Percentiles rank a stretch among this genome's conserved stretches.
Evolutionary conservation across 352 stramenopile species (phyloP).

Genomic region (Phytophthora idaei): DNA sequence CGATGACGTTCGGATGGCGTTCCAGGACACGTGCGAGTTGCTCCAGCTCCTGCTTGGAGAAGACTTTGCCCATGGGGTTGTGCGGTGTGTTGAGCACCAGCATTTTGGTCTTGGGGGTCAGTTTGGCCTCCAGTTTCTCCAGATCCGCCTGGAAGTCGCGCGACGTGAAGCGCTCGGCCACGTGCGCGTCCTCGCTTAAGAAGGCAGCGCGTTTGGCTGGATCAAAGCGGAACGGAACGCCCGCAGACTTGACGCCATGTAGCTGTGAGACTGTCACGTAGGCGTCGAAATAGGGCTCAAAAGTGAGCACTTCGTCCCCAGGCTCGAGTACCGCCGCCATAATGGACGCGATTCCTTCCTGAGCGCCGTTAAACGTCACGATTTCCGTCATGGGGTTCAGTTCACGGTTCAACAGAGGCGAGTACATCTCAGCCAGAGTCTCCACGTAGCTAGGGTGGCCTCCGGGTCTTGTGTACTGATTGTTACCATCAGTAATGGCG

Average conservation of each 20-base stretch:
- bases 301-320: slow-evolving; percentile 85
- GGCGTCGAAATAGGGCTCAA: slow-evolving; percentile 92
- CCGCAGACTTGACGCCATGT: slow-evolving; percentile 77
- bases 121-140: slow-evolving; percentile 76
- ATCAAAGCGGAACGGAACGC: slow-evolving; percentile 69
- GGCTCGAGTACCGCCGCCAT: slow-evolving; percentile 80
- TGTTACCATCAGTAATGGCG: slow-evolving; percentile 77
- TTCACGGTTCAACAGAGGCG: slow-evolving; percentile 60
- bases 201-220: slow-evolving; percentile 53
- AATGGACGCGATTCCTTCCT: slow-evolving; percentile 87
- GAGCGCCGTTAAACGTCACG: slow-evolving; percentile 88
- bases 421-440: slow-evolving; percentile 84
- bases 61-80: slow-evolving; percentile 99
- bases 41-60: slow-evolving; percentile 93
- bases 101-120: slow-evolving; percentile 93
- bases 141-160: slow-evolving; percentile 87
- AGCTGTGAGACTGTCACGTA: slow-evolving; percentile 90
- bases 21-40: slow-evolving; percentile 87
- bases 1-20: slow-evolving; percentile 88
- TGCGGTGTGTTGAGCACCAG: slow-evolving; percentile 99
- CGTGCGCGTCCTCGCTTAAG: slow-evolving; percentile 25
- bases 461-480: slow-evolving; percentile 91
- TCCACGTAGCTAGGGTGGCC: slow-evolving; percentile 82
- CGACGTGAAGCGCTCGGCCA: slow-evolving; percentile 58
- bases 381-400: slow-evolving; percentile 83